Evolutionary conservation across 208 protist genomes (phyloP), one percentile per base, ranked within the genome.

Genomic region (Lotmaria passim): DNA sequence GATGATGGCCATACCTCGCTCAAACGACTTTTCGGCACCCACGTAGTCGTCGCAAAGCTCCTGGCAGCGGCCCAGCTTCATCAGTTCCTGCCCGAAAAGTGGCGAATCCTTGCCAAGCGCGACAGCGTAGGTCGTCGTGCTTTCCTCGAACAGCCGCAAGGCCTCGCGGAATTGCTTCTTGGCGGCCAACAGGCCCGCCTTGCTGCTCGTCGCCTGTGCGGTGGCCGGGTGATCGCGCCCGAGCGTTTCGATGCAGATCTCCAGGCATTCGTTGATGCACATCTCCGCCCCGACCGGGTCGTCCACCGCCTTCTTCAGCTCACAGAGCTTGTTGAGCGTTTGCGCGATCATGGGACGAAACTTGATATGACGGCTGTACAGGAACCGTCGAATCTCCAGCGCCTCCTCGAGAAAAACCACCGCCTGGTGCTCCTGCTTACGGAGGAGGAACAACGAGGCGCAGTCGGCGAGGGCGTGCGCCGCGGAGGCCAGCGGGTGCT

Each of bases 301-400:
- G 66, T 90, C 81, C 24, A 93, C 82, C 14, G 85, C 66, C 69
- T 93, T 94, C 56, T 91, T 90, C 30, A 96, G 74, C 68, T 96
- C 91, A 63, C 82, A 90, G 17, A 96, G 77, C 61, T 96, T 96
- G 78, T 93, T 93, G 15, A 96, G 80, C 33, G 91, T 96, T 72
- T 96, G 91, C 43, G 91, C 91, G 75, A 96, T 96, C 70, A 96
- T 93, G 31, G 91, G 89, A 33, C 86, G 79, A 73, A 84, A 96
- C 78, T 93, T 93, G 47, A 84, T 66, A 64, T 94, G 85, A 0
- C 82, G 72, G 44, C 28, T 82, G 81, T 96, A 96, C 21, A 96
- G 70, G 71, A 83, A 94, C 14, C 91, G 86, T 7, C 91, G 84
- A 69, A 96, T 94, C 60, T 94, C 87, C 7, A 96, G 84, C 31